Evolutionary conservation across 2,329 filamentous ascomycete species (phyloP).

Genomic region (Alternaria sp.): DNA sequence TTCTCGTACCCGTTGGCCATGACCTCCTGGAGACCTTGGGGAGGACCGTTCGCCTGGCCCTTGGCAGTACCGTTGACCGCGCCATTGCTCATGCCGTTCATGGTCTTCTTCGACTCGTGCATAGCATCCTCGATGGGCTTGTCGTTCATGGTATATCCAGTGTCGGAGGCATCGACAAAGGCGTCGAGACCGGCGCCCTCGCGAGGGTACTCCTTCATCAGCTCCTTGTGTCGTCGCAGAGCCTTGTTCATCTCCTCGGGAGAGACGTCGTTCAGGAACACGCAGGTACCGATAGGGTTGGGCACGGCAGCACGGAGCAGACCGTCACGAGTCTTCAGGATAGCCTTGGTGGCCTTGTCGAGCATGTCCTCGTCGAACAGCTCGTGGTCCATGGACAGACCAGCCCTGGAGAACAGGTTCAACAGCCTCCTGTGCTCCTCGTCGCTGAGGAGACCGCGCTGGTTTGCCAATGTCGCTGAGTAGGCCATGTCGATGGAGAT

Average conservation of each 20-base stretch:
- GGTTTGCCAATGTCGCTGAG: slow-evolving; percentile 70
- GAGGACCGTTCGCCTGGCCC: slow-evolving; percentile 25
- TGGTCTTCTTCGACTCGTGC: slow-evolving; percentile 23
- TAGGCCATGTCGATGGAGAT: slow-evolving; percentile 80
- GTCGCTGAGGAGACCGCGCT: slow-evolving; percentile 65
- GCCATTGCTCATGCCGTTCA: slow-evolving; percentile 34
- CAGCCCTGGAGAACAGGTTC: slow-evolving; percentile 72
- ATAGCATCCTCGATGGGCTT: slow-evolving; percentile 45
- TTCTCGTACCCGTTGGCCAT: slow-evolving; percentile 42
- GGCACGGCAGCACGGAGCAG: slow-evolving; percentile 72
- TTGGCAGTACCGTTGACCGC: slow-evolving; percentile 28
- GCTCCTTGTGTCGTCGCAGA: slow-evolving; percentile 66
- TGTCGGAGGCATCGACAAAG: slow-evolving; percentile 72
- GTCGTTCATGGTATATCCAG: slow-evolving; percentile 62
- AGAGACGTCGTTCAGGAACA: slow-evolving; percentile 72
- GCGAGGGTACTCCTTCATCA: slow-evolving; percentile 68
- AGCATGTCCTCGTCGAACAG: slow-evolving; percentile 71
- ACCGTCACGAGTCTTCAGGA: slow-evolving; percentile 74
- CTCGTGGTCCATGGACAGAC: slow-evolving; percentile 73
- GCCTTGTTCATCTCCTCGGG: slow-evolving; percentile 67
- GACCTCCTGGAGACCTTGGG: slow-evolving; percentile 29
- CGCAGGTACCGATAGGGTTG: slow-evolving; percentile 69
- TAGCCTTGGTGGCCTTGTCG: slow-evolving; percentile 70
- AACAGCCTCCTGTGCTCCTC: slow-evolving; percentile 68
- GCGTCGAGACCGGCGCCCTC: slow-evolving; percentile 71